A percentile compares a stretch with the other conserved stretches of the same genome.
These are phyloP conservation scores for Aspergillus asperescens DNA, from an alignment of 495 filamentous ascomycete species.

Conservation along the genomic window DNA sequence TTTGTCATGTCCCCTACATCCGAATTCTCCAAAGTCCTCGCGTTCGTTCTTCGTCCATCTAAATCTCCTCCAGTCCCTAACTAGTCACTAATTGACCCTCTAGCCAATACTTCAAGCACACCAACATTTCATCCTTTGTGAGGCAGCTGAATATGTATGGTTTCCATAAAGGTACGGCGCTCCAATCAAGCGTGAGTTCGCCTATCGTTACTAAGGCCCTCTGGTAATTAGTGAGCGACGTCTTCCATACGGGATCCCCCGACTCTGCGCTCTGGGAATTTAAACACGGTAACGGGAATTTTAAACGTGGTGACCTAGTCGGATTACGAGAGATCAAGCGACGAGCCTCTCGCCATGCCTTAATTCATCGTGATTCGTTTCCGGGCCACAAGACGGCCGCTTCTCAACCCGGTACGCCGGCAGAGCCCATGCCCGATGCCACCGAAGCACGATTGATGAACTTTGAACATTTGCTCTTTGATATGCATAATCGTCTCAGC, in stretches of 20 bases:
- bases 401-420: conserved; percentile 77
- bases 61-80: conserved; percentile 10
- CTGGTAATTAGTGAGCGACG: conserved; percentile 77
- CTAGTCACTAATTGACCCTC: conserved; percentile 22
- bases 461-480: conserved; percentile 78
- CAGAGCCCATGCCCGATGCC: conserved; percentile 72
- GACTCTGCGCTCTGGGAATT: conserved; percentile 98
- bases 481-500: conserved; percentile 67
- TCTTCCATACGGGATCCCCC: conserved; percentile 94
- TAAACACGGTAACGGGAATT: conserved; percentile 96
- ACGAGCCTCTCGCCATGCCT: conserved; percentile 88
- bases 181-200: neutral
- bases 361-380: conserved; percentile 94
- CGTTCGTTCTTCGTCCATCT: conserved; percentile 55
- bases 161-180: conserved; percentile 87
- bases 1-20: conserved; percentile 97
- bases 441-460: conserved; percentile 67
- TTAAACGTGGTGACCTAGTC: conserved; percentile 88
- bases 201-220: conserved; percentile 13
- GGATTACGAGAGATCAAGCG: conserved; percentile 94
- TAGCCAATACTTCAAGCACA: conserved; percentile 97
- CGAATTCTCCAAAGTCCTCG: conserved; percentile 97
- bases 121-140: conserved; percentile 97
- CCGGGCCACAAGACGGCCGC: conserved; percentile 65
- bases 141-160: conserved; percentile 99